Conservation (phyloP, 805 yeast genomes). For the Candida odintsovae region DNA sequence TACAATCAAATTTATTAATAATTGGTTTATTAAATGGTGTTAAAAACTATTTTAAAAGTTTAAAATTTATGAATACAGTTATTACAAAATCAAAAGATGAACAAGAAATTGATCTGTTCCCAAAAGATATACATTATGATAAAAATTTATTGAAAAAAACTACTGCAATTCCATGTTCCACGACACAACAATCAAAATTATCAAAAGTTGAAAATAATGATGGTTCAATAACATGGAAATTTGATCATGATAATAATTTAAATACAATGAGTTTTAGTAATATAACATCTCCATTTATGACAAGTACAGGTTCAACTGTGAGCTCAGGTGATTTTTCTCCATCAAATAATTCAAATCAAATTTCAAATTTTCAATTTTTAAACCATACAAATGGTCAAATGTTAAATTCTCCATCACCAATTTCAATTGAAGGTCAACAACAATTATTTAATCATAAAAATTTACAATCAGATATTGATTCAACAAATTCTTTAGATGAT, state of each 20-base stretch:
- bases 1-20: neutral
- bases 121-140: conserved; percentile 14
- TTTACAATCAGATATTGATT: conserved; percentile 11
- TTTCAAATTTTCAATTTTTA: neutral
- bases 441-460: conserved; percentile 2
- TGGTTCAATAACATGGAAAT: conserved; percentile 55
- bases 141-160: conserved; percentile 7
- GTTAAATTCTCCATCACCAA: conserved; percentile 16
- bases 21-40: conserved; percentile 4
- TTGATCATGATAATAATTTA: conserved; percentile 21
- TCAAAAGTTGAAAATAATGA: conserved; percentile 45
- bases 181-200: conserved; percentile 37
- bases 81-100: conserved; percentile 4
- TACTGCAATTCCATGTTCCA: conserved; percentile 37
- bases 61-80: conserved; percentile 14
- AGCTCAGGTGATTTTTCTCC: conserved; percentile 14
- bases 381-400: neutral
- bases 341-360: conserved; percentile 3
- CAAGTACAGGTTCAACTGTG: conserved; percentile 15
- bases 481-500: conserved; percentile 15
- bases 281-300: conserved; percentile 18
- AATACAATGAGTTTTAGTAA: conserved; percentile 4
- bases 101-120: conserved; percentile 14
- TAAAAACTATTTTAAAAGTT: conserved; percentile 9
- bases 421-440: conserved; percentile 6